Base-by-base conservation (phyloP, 257 asterid species). In the Knoxia roxburghii region DNA sequence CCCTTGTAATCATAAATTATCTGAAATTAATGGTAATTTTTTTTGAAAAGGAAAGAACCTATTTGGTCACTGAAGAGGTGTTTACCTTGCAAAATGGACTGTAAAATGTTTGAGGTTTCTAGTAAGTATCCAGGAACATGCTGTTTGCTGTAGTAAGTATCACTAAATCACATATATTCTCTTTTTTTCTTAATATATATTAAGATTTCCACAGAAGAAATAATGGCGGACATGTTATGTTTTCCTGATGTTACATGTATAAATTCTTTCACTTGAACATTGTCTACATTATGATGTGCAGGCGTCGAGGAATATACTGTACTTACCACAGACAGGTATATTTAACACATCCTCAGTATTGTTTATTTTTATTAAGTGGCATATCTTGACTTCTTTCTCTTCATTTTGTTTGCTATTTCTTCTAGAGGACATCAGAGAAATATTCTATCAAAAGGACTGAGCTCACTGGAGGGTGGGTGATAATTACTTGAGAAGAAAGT, bases 391-490 rank as follows among this genome's bases (percentile, higher is more conserved):
- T 51, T 26, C 40, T 29, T 24, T 15, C 39, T 41, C 63, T 8
- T 55, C 33, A 26, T 58, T 56, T 55, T 61, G 40, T 59, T n/a
- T 48, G 50, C 37, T 65, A 54, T 48, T 64, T 76, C 30, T 53
- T 62, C 49, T 51, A 90, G 99, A 78, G 73, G 81, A 72, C 83
- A 76, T 77, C 92, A 13, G 83, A 80, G 55, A 83, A 83, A 53
- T 90, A 90, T 72, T 77, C 89, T 12, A 78, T 86, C 56, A 74
- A 83, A 69, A 86, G 99, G 85, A 67, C 86, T 45, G 96, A 90
- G 79, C 89, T 88, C 75, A 84, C 78, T 67, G 97, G 95, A 75
- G 98, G 95, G 96, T 92, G 81, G n/a, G 96, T 80, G 49, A 69
- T 66, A 37, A 41, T 64, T 68, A 17, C 61, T 63, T 43, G 53